A percentile compares a stretch with the other conserved stretches of the same genome.
These are phyloP conservation scores for Spatholobus suberectus DNA, from an alignment of 306 rosid species.

Conservation along the genomic window DNA sequence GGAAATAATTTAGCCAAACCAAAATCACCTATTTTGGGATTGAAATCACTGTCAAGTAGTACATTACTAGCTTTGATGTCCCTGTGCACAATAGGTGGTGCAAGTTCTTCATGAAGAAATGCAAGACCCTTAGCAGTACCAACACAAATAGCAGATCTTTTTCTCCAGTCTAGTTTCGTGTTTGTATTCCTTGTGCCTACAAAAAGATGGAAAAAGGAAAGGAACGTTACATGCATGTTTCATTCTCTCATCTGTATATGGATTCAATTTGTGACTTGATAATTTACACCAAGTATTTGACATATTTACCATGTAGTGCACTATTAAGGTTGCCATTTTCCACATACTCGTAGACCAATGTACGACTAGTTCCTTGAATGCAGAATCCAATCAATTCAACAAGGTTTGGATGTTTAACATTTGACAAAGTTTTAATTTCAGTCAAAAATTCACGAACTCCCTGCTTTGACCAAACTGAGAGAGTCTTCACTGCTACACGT, in stretches of 20 bases:
- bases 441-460: conserved; percentile 86
- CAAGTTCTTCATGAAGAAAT: conserved; percentile 91
- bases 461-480: conserved; percentile 85
- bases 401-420: conserved; percentile 85
- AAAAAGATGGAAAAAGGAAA: conserved; percentile 34
- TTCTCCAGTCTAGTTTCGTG: conserved; percentile 72
- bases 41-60: conserved; percentile 74
- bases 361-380: conserved; percentile 67
- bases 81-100: conserved; percentile 89
- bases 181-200: conserved; percentile 53
- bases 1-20: conserved; percentile 98
- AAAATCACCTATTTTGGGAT: conserved; percentile 95
- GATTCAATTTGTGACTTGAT: conserved; percentile 19
- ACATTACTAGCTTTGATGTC: conserved; percentile 97
- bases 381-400: conserved; percentile 92
- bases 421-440: conserved; percentile 78
- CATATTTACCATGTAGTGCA: conserved; percentile 72
- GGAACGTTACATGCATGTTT: not conserved
- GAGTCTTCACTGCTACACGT: conserved; percentile 86
- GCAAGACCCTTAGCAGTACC: conserved; percentile 84
- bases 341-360: conserved; percentile 81
- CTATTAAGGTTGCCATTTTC: conserved; percentile 84
- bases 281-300: conserved; percentile 8
- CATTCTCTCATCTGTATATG: not conserved
- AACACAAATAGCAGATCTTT: conserved; percentile 78